phyloP scores from a whole-genome alignment of 2,329 filamentous ascomycete genomes.

The Golovinomyces cichoracearum region DNA sequence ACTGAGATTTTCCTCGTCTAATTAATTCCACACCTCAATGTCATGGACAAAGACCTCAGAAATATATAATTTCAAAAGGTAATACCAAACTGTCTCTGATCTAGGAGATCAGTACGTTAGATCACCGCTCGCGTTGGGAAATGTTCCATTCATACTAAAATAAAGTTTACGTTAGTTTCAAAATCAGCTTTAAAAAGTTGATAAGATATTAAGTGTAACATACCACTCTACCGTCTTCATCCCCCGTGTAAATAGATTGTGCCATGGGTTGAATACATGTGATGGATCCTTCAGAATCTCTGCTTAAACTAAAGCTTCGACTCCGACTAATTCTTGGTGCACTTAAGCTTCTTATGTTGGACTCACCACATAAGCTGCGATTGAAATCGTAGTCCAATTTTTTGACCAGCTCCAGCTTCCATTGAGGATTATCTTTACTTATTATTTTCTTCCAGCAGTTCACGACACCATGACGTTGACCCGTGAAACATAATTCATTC shows the following conservation, averaged over 20 bases:
- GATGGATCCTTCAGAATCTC: conserved; percentile 40
- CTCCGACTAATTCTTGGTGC: conserved; percentile 3
- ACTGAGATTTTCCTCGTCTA: too few species aligned
- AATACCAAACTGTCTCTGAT: too few species aligned
- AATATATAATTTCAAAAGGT: too few species aligned
- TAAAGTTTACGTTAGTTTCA: conserved; percentile 2
- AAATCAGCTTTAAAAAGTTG: background rate
- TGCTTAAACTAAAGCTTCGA: conserved; percentile 4
- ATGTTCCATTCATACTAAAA: conserved; percentile 8
- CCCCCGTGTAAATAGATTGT: conserved; percentile 69
- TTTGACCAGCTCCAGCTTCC: conserved; percentile 52
- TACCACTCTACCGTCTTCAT: conserved; percentile 77
- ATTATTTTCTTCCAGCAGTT: conserved; percentile 44
- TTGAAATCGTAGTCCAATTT: conserved; percentile 53
- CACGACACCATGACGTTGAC: conserved; percentile 58
- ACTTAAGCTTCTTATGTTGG: conserved; percentile 6
- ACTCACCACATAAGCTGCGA: conserved; percentile 25
- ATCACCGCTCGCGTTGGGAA: background rate
- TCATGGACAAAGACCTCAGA: too few species aligned
- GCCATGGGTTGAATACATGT: conserved; percentile 69
- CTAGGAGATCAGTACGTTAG: too few species aligned
- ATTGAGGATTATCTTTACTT: conserved; percentile 16
- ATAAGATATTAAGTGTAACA: conserved; percentile 21
- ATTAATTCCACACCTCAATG: too few species aligned
- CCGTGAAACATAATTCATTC: conserved; percentile 64